Percentiles rank a stretch among this genome's conserved stretches.
These are phyloP conservation scores for Pseudopithomyces maydicus DNA, from an alignment of 2,329 filamentous ascomycete species.

Conservation along the genomic window DNA sequence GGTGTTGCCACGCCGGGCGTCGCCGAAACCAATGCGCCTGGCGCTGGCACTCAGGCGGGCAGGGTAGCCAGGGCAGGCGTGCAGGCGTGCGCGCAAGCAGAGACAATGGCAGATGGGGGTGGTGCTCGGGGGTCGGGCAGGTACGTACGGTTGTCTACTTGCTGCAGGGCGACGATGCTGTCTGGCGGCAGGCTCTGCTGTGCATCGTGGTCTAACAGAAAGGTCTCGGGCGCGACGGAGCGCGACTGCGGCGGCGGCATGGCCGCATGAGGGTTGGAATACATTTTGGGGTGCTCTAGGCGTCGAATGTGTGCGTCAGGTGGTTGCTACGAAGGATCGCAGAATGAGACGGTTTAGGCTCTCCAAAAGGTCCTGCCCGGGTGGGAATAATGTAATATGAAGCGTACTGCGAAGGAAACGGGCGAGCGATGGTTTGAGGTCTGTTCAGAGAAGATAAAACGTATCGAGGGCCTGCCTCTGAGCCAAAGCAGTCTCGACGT, in stretches of 20 bases:
- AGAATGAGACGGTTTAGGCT: conserved; percentile 37
- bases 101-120: too few species aligned
- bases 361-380: conserved; percentile 44
- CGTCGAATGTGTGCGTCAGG: conserved; percentile 36
- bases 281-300: conserved; percentile 52
- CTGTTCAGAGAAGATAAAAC: conserved; percentile 44
- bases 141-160: conserved; percentile 92
- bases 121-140: too few species aligned
- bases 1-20: too few species aligned
- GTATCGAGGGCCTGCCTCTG: conserved; percentile 46
- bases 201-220: conserved; percentile 96
- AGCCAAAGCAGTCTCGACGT: conserved; percentile 40
- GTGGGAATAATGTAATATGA: conserved; percentile 43
- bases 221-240: conserved; percentile 86
- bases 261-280: conserved; percentile 66
- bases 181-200: conserved; percentile 96
- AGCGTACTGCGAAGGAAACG: conserved; percentile 44
- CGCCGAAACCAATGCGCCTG: conserved; percentile 19
- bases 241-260: conserved; percentile 82
- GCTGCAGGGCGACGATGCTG: conserved; percentile 94
- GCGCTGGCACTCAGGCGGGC: conserved; percentile 3
- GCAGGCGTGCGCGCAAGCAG: too few species aligned
- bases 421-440: conserved; percentile 42
- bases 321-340: conserved; percentile 20
- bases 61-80: too few species aligned